Conservation (phyloP, 495 filamentous ascomycete genomes). For the Lophium mytilinum region DNA sequence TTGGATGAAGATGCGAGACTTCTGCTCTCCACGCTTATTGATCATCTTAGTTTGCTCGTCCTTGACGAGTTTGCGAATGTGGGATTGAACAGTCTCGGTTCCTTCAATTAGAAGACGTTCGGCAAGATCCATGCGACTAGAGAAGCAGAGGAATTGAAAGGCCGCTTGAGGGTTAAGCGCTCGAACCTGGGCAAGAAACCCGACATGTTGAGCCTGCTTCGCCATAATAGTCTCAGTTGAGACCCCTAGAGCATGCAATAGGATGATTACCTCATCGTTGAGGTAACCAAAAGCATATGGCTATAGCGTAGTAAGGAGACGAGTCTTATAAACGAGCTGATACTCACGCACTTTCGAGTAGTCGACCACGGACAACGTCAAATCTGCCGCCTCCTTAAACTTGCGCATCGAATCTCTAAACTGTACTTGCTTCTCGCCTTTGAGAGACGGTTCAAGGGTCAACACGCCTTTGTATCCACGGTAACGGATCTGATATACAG, state of each 20-base stretch:
- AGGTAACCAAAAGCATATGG: conserved; percentile 43
- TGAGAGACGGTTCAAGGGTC: conserved; percentile 38
- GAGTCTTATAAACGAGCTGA: background rate
- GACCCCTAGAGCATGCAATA: conserved; percentile 41
- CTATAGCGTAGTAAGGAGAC: conserved; percentile 17
- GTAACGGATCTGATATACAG: conserved; percentile 45
- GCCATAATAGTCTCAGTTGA: conserved; percentile 29
- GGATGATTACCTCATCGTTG: conserved; percentile 44
- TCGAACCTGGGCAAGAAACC: conserved; percentile 32
- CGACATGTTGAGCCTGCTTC: conserved; percentile 41
- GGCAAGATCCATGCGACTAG: conserved; percentile 37
- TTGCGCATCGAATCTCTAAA: conserved; percentile 49
- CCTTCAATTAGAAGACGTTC: conserved; percentile 42
- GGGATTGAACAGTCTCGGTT: conserved; percentile 30
- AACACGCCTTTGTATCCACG: conserved; percentile 46
- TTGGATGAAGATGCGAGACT: conserved; percentile 40
- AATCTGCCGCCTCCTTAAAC: conserved; percentile 38
- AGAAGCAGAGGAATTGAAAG: conserved; percentile 39
- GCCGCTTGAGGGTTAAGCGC: conserved; percentile 29
- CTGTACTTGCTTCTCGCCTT: conserved; percentile 30
- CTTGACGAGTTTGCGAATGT: conserved; percentile 33
- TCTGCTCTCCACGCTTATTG: conserved; percentile 41
- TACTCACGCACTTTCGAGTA: conserved; percentile 37
- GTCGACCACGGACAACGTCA: conserved; percentile 41
- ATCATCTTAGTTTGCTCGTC: conserved; percentile 39